Evolutionary conservation across 352 stramenopile species (phyloP), one percentile per base, ranked within the genome.

Genomic region (Globisporangium ultimum): DNA sequence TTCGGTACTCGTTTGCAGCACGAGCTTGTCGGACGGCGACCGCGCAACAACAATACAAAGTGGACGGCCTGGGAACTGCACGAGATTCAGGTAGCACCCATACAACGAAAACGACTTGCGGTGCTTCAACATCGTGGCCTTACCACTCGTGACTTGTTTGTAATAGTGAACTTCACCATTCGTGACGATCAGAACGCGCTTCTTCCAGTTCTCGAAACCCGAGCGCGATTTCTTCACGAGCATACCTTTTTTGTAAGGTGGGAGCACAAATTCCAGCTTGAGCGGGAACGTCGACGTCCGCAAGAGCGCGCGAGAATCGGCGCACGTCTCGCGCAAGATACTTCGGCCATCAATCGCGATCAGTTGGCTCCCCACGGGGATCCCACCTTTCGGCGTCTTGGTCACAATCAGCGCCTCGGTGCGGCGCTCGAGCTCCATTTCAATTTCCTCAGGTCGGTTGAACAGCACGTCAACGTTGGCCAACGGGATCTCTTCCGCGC

Each of bases 181-280:
- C 41, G 80, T 82, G 20, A 95, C 79, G 28, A 95, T 68, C 12
- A 95, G 60, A 22, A 93, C 76, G 32, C 87, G 87, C 47, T 71
- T 74, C 55, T 94, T 95, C 87, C 87, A 95, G 70, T 92, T 94
- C 64, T 92, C 80, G 60, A 95, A 89, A 17, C 81, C 79, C 3
- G 86, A 92, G 1, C 87, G 84, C 21, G 84, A 93, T 60, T 93
- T 93, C 56, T 95, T 95, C 49, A 93, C 75, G 22, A 95, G 61
- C 50, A 85, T 61, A 9, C 87, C 87, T 43, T 76, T 81, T 62
- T 95, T 95, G 69, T 77, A 87, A n/a, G 87, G 87, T 14, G 87
- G 80, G n/a, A 91, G 56, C 18, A 95, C 46, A 48, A 95, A 94
- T 38, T 93, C 76, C 22, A 93, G 69, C 48, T 70, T 70, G 38